Evolutionary conservation across 352 stramenopile genomes (phyloP), one percentile per base, ranked within the genome.

Genomic region (Phytophthora melonis): DNA sequence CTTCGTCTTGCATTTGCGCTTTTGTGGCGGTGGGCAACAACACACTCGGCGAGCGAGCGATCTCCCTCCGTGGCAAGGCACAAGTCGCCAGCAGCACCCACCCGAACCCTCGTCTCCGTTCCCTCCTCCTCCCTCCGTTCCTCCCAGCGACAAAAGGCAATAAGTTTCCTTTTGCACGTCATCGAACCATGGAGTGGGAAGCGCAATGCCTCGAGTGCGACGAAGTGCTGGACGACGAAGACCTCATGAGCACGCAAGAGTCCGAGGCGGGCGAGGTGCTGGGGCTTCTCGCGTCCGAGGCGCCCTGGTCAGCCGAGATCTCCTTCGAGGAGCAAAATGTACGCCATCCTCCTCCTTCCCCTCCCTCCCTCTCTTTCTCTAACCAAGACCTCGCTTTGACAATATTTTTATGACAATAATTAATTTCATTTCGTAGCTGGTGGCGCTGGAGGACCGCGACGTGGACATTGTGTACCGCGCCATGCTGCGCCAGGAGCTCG

Each of bases 371-470:
- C 27, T 21, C 23, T 27, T 27, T 18, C 19, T 50, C 39, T n/a
- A 47, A 47, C 39, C 39, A 7, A n/a, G 16, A 19, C 45, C 45
- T 52, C 45, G 25, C 45, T 11, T 21, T 21, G 45, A 21, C 45
- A 52, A 52, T 52, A 52, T 25, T 52, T 52, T 52, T 19, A 25
- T 54, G 47, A 25, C 56, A 50, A 65, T 36, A 66, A 58, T 49
- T 75, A 23, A 58, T 47, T 47, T 47, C 47, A n/a, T 30, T 55
- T 18, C 19, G 8, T 54, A 94, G 88, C 63, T 89, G 32, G 83
- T 94, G 58, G 88, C 83, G 21, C 71, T 95, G 3, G 83, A 94
- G 64, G 89, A 95, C 69, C 82, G 88, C 43, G 87, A 95, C 77
- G 75, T 89, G 19, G 78, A 95, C 70, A 75, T 77, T 58, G 83